These are phyloP conservation scores for Fusarium transvaalense DNA, from an alignment of 2,329 filamentous ascomycete genomes.

Conservation along the genomic window DNA sequence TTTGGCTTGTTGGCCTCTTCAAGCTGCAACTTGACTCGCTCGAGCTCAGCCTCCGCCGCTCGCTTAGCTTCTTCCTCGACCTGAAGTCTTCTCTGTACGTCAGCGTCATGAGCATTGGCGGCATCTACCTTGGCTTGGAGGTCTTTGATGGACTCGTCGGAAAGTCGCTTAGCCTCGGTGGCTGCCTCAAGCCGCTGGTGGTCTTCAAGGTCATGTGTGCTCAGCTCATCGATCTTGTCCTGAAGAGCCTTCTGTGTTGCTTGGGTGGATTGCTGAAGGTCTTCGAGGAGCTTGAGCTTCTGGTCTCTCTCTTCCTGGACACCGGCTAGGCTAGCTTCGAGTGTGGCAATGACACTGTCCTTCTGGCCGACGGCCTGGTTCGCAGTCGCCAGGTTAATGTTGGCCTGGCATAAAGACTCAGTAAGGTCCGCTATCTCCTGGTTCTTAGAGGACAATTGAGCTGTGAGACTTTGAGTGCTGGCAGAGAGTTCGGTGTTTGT, in stretches of 20 bases:
- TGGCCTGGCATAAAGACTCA: not conserved
- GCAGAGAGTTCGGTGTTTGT: not conserved
- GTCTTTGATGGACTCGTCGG: not conserved
- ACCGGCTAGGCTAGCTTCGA: not conserved
- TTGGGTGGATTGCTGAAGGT: not conserved
- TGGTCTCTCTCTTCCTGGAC: not conserved
- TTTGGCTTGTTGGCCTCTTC: constrained; percentile 11
- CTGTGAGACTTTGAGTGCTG: not conserved
- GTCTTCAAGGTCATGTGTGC: constrained; percentile 1
- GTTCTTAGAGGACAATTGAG: not conserved
- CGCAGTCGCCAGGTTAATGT: not conserved
- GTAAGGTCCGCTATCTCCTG: not conserved
- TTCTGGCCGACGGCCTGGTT: not conserved
- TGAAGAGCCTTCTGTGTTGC: constrained; percentile 6
- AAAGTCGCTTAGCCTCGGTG: constrained; percentile 9
- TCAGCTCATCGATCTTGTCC: constrained; percentile 5
- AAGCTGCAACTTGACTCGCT: not conserved
- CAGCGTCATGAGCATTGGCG: not conserved
- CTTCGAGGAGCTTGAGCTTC: not conserved
- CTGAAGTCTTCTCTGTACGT: constrained; percentile 1
- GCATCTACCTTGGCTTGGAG: constrained; percentile 6
- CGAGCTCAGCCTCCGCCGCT: constrained; percentile 5
- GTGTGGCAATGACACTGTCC: not conserved
- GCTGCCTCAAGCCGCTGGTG: constrained; percentile 3
- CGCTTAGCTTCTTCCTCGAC: not conserved